Percentiles rank a stretch among this genome's conserved stretches.
These are phyloP conservation scores for Athelia sp. DNA, from an alignment of 1,284 basidiomycete species.

Conservation along the genomic window DNA sequence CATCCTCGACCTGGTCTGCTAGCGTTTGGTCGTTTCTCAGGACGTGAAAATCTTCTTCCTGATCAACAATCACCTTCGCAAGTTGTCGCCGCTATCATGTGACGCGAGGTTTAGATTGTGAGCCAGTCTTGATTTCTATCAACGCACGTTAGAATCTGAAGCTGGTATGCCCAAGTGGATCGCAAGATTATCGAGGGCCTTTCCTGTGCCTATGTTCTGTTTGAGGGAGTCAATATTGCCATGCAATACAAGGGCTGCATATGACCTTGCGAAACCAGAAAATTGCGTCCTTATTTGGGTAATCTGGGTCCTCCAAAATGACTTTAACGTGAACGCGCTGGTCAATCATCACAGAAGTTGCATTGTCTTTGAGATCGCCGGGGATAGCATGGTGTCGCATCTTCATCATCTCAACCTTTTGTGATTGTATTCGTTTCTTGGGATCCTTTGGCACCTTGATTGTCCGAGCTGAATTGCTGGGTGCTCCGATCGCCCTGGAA, in stretches of 20 bases:
- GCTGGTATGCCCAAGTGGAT: slow-evolving; percentile 27
- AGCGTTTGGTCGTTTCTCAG: slow-evolving; percentile 38
- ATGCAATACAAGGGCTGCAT: not conserved
- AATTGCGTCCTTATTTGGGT: slow-evolving; percentile 28
- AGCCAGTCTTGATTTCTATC: not conserved
- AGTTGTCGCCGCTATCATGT: slow-evolving; percentile 27
- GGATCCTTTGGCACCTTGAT: slow-evolving; percentile 41
- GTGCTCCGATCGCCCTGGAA: slow-evolving; percentile 21
- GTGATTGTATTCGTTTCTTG: slow-evolving; percentile 47
- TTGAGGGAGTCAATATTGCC: not conserved
- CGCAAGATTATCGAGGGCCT: slow-evolving; percentile 42
- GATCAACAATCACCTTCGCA: slow-evolving; percentile 17
- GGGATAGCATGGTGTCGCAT: slow-evolving; percentile 65
- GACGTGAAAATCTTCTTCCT: slow-evolving; percentile 10
- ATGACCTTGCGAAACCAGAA: slow-evolving; percentile 70
- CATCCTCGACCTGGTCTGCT: slow-evolving; percentile 37
- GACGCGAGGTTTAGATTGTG: not conserved
- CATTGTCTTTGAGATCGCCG: slow-evolving; percentile 51
- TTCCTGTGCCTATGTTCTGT: slow-evolving; percentile 41
- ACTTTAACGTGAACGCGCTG: slow-evolving; percentile 56
- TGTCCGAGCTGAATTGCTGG: slow-evolving; percentile 17
- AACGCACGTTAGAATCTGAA: slow-evolving; percentile 16
- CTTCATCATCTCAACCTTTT: slow-evolving; percentile 63
- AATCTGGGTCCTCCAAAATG: slow-evolving; percentile 18
- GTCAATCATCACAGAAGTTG: slow-evolving; percentile 37